Percentiles rank a stretch among this genome's conserved stretches.
Evolutionary conservation across 2,329 filamentous ascomycete genomes (phyloP).

Genomic region (Colletotrichum siamense): DNA sequence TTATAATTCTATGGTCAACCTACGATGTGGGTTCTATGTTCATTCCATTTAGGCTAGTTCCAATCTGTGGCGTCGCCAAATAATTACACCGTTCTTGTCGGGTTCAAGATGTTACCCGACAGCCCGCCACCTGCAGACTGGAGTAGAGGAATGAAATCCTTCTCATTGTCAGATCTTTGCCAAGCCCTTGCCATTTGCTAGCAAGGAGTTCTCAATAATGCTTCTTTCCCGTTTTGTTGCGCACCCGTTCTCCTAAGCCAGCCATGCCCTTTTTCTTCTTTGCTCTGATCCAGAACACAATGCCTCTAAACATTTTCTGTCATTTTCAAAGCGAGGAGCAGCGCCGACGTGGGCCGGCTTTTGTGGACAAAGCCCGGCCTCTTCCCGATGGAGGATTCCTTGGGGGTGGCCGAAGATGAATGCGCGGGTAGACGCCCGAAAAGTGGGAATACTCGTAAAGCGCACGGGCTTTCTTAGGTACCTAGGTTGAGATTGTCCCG

Average conservation of each 20-base stretch:
- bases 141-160: not conserved
- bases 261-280: not conserved
- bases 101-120: not conserved
- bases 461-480: not conserved
- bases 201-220: not conserved
- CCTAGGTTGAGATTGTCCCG: not conserved
- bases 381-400: not conserved
- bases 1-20: not conserved
- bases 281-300: not conserved
- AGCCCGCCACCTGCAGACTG: not conserved
- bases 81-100: not conserved
- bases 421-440: not conserved
- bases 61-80: not conserved
- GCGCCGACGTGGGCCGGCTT: not conserved
- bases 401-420: not conserved
- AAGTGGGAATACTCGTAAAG: not conserved
- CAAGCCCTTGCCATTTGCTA: not conserved
- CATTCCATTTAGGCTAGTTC: not conserved
- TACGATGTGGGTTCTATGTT: not conserved
- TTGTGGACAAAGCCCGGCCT: not conserved
- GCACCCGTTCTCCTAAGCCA: not conserved
- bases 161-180: not conserved
- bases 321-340: not conserved
- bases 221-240: not conserved
- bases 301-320: not conserved